Evolutionary conservation across 2,329 filamentous ascomycete genomes (phyloP).

Genomic region (Magnaporthiopsis rhizophila): DNA sequence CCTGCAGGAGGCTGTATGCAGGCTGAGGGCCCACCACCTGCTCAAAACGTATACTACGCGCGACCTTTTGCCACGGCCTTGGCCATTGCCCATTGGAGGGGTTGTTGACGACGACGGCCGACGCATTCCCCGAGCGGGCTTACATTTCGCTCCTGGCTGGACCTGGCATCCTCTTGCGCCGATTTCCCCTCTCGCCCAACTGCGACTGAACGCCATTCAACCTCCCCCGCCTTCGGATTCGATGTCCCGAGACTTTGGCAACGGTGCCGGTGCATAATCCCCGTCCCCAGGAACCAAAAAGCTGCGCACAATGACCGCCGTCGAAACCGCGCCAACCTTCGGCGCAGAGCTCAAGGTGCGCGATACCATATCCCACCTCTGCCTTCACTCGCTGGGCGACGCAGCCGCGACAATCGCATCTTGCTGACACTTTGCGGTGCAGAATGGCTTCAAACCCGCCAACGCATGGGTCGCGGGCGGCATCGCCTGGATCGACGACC

Average conservation of each 20-base stretch:
- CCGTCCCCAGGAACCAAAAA: background rate
- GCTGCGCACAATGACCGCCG: slow-evolving; percentile 1
- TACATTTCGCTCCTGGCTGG: background rate
- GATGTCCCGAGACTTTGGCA: background rate
- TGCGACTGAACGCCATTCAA: background rate
- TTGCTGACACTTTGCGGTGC: slow-evolving; percentile 11
- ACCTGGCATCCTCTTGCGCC: background rate
- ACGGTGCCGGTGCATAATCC: slow-evolving; percentile 1
- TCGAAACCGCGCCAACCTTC: slow-evolving; percentile 73
- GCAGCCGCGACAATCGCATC: background rate
- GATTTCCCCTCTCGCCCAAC: background rate
- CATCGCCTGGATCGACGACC: slow-evolving; percentile 91
- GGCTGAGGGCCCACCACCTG: slow-evolving; percentile 5
- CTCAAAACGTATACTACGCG: background rate
- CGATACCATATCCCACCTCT: background rate
- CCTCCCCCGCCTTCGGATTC: background rate
- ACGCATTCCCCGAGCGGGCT: background rate
- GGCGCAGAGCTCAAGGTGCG: slow-evolving; percentile 86
- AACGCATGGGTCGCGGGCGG: slow-evolving; percentile 86
- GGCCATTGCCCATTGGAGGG: slow-evolving; percentile 9
- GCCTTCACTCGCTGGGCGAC: background rate
- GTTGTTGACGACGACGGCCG: slow-evolving; percentile 6
- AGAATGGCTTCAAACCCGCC: slow-evolving; percentile 96
- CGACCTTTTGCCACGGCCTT: slow-evolving; percentile 9
- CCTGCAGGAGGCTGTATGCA: slow-evolving; percentile 4